Percentiles rank a stretch among this genome's conserved stretches.
phyloP scores from a whole-genome alignment of 1,284 basidiomycete genomes.

The Xerocomus amazonicus region DNA sequence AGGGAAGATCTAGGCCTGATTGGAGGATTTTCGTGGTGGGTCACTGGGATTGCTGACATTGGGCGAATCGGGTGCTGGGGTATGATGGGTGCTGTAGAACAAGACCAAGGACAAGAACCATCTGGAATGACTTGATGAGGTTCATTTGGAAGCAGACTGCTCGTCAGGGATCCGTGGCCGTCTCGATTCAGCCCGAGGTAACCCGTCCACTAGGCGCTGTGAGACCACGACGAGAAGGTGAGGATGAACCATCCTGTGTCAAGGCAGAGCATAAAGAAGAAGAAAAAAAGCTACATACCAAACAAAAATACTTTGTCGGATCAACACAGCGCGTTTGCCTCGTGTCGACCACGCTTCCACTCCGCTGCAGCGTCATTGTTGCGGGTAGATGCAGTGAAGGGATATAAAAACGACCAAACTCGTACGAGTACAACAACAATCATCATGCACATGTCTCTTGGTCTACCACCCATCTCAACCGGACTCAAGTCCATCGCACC shows the following conservation, averaged over 20 bases:
- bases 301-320: neutral
- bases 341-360: conserved; percentile 16
- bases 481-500: conserved; percentile 66
- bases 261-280: neutral
- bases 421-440: neutral
- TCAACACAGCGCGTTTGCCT: conserved; percentile 9
- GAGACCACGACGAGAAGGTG: neutral
- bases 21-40: conserved; percentile 1
- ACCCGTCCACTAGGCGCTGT: neutral
- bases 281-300: neutral
- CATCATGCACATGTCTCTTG: conserved; percentile 36
- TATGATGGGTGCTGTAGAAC: conserved; percentile 12
- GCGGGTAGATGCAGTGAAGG: neutral
- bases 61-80: neutral
- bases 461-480: conserved; percentile 52
- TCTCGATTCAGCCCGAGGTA: conserved; percentile 20
- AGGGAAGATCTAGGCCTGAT: conserved; percentile 13
- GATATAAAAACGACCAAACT: conserved; percentile 6
- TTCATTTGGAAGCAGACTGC: conserved; percentile 25
- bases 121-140: conserved; percentile 1
- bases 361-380: conserved; percentile 2
- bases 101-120: conserved; percentile 12
- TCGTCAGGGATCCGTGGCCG: neutral
- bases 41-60: conserved; percentile 12
- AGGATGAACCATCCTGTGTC: conserved; percentile 15